Evolutionary conservation across 345 rosid genomes (phyloP), one percentile per base, ranked within the genome.

Genomic region (Citrus glauca): DNA sequence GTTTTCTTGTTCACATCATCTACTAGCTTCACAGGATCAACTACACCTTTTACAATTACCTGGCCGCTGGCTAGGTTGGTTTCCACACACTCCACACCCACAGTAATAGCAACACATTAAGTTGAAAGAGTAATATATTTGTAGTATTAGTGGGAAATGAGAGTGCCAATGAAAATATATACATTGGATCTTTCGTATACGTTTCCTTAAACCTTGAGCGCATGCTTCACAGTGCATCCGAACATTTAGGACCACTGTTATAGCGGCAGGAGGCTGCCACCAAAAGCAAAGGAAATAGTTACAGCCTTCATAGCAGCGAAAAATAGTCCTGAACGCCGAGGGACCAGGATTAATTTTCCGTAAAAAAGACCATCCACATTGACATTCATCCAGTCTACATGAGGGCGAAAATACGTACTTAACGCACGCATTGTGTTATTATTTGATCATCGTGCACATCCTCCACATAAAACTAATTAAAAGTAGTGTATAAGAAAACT

Each of bases 161-260:
- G 66, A 25, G 28, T 24, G 65, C 4, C 13, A 27, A 27, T 28
- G 33, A 6, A 6, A 13, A 13, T 13, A 27, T 5, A 28, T 83
- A 89, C 92, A 90, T 89, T 78, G 24, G 27, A 90, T 85, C 77
- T 88, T 90, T 55, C 87, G 77, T 67, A 91, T 83, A 22, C 85
- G 80, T 74, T 80, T 91, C 68, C 73, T 88, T 14, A 91, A 14
- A 71, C 4, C 84, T 77, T 85, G 91, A 73, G 96, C 92, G 59
- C 96, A 91, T 32, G 93, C 96, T 69, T 91, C 96, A 7, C 93
- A 91, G 62, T 91, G 91, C 96, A 91, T 91, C 53, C 86, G 76
- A 33, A 91, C 70, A 27, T 84, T 89, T 86, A 90, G 32, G n/a
- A 78, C 88, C 3, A 89, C 89, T 50, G 93, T 91, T 30, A 83